Evolutionary conservation across 1,284 basidiomycete species (phyloP).

Genomic region (Volvariella surrecta): DNA sequence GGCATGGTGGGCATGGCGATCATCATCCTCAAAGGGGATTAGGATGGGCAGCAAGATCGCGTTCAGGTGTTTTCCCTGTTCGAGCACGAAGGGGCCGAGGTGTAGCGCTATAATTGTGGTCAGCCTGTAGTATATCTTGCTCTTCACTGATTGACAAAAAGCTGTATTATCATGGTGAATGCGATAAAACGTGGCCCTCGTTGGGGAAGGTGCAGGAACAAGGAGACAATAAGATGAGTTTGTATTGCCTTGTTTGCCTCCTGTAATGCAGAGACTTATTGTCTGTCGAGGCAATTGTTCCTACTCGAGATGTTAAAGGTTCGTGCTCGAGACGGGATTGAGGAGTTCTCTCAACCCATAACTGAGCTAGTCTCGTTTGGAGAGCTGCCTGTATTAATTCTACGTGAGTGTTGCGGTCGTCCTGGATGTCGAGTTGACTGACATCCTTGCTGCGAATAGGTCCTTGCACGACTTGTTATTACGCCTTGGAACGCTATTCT

Average conservation of each 20-base stretch:
- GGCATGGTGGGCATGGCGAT: not conserved
- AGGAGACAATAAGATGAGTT: not conserved
- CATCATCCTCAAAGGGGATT: constrained; percentile 3
- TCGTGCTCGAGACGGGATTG: too few relatives aligned
- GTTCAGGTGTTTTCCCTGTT: constrained; percentile 9
- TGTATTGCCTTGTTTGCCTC: not conserved
- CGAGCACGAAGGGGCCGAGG: not conserved
- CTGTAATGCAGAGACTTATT: not conserved
- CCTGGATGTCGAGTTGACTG: too few relatives aligned
- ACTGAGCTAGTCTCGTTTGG: constrained; percentile 20
- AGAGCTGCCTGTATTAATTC: constrained; percentile 1
- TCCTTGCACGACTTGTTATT: too few relatives aligned
- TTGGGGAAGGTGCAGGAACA: not conserved
- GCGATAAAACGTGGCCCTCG: too few relatives aligned
- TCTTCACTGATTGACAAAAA: not conserved
- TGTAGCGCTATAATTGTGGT: too few relatives aligned
- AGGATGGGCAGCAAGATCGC: constrained; percentile 13
- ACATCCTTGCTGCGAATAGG: too few relatives aligned
- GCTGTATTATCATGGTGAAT: not conserved
- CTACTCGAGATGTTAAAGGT: too few relatives aligned
- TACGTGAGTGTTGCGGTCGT: not conserved
- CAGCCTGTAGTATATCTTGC: too few relatives aligned
- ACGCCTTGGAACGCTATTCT: too few relatives aligned
- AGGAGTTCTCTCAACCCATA: constrained; percentile 11
- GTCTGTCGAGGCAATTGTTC: too few relatives aligned